Evolutionary conservation across 2,329 filamentous ascomycete species (phyloP).

Genomic region (Ophiostoma ips): DNA sequence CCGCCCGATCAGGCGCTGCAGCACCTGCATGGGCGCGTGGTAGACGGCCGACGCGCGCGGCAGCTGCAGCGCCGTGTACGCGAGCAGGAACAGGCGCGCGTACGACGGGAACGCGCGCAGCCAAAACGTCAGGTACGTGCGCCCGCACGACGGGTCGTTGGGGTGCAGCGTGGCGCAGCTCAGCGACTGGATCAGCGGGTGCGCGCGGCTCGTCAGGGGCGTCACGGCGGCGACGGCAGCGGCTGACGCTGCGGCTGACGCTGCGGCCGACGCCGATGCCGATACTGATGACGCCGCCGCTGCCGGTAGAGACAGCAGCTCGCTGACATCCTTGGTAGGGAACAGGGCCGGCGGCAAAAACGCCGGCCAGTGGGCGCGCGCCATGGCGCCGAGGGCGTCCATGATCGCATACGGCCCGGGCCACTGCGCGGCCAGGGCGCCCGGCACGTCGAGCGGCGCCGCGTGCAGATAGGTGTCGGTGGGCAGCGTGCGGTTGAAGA

Average conservation of each 20-base stretch:
- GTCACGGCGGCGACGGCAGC: constrained; percentile 52
- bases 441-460: constrained; percentile 55
- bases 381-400: constrained; percentile 69
- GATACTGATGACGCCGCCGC: constrained; percentile 63
- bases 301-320: constrained; percentile 55
- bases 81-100: constrained; percentile 60
- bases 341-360: constrained; percentile 82
- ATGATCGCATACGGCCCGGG: constrained; percentile 63
- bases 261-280: constrained; percentile 40
- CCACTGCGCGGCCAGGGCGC: constrained; percentile 46
- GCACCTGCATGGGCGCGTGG: constrained; percentile 50
- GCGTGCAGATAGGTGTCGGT: constrained; percentile 68
- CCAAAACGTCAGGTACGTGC: constrained; percentile 79
- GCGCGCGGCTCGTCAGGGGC: constrained; percentile 69
- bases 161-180: constrained; percentile 88
- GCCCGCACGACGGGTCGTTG: constrained; percentile 71
- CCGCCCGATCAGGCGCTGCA: constrained; percentile 51
- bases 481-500: constrained; percentile 42
- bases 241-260: neutral
- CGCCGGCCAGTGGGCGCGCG: constrained; percentile 69
- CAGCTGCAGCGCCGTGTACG: constrained; percentile 60
- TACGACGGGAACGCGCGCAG: constrained; percentile 68
- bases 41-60: constrained; percentile 51
- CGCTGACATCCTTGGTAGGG: constrained; percentile 46
- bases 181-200: constrained; percentile 71